Conservation (phyloP, 2,329 filamentous ascomycete species). For the Beauveria rudraprayagi region DNA sequence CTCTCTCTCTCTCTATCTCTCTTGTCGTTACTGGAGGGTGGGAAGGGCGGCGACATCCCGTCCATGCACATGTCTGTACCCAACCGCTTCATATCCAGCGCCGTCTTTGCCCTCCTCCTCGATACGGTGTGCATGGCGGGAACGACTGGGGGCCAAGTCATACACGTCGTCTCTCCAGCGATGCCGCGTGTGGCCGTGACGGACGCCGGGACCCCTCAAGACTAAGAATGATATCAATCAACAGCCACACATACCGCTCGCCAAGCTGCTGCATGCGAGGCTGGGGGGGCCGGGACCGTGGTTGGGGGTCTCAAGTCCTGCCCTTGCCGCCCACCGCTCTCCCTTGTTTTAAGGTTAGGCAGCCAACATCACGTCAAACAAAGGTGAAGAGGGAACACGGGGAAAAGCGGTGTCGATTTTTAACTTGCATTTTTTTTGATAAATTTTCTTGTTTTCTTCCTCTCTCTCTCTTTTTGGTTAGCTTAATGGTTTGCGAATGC, state of each 20-base stretch:
- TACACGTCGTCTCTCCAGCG: background rate
- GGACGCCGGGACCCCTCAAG: background rate
- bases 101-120: background rate
- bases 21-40: background rate
- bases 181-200: background rate
- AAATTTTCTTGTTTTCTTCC: background rate
- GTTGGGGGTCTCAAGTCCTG: background rate
- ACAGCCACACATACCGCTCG: background rate
- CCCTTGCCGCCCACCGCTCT: background rate
- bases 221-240: background rate
- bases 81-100: background rate
- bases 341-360: background rate
- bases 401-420: background rate
- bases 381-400: background rate
- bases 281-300: background rate
- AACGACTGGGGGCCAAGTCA: background rate
- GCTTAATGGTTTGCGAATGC: no score
- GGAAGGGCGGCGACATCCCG: background rate
- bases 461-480: background rate
- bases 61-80: background rate
- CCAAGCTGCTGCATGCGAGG: background rate
- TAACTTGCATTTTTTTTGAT: background rate
- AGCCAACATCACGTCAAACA: background rate
- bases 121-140: background rate
- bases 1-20: background rate